Evolutionary conservation across 2,329 filamentous ascomycete genomes (phyloP).

Genomic region (Colletotrichum tropicale): DNA sequence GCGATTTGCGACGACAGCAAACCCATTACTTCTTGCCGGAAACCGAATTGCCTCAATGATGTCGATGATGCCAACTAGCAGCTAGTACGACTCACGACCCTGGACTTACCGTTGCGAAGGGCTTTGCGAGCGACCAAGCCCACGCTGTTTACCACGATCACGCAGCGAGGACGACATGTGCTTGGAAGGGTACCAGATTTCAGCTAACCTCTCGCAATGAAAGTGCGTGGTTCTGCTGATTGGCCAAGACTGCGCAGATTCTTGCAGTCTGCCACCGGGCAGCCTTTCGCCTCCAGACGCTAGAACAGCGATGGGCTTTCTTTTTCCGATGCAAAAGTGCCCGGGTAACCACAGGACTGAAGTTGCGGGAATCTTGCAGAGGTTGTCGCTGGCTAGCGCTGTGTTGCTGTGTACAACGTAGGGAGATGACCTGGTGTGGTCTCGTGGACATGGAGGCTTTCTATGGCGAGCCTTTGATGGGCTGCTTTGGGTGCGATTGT

Average conservation of each 20-base stretch:
- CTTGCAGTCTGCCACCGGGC: neutral
- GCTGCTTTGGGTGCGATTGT: neutral
- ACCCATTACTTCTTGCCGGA: neutral
- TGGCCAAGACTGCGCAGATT: neutral
- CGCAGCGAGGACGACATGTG: neutral
- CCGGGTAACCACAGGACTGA: neutral
- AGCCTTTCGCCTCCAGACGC: neutral
- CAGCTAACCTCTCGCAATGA: neutral
- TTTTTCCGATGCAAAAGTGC: neutral
- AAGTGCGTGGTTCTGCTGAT: neutral
- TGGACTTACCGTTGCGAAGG: neutral
- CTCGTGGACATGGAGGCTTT: neutral
- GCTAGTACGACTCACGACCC: neutral
- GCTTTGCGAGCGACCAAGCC: neutral
- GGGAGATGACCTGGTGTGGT: neutral
- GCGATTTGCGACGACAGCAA: neutral
- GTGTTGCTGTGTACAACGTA: neutral
- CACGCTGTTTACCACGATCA: neutral
- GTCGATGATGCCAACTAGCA: neutral
- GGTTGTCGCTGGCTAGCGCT: neutral
- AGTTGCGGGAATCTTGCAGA: neutral
- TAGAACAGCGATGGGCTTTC: neutral
- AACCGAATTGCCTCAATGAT: neutral
- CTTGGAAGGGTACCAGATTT: neutral
- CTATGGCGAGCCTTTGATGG: neutral